These are phyloP conservation scores for Solanum hybrid DNA, from an alignment of 305 asterid species.

Conservation along the genomic window DNA sequence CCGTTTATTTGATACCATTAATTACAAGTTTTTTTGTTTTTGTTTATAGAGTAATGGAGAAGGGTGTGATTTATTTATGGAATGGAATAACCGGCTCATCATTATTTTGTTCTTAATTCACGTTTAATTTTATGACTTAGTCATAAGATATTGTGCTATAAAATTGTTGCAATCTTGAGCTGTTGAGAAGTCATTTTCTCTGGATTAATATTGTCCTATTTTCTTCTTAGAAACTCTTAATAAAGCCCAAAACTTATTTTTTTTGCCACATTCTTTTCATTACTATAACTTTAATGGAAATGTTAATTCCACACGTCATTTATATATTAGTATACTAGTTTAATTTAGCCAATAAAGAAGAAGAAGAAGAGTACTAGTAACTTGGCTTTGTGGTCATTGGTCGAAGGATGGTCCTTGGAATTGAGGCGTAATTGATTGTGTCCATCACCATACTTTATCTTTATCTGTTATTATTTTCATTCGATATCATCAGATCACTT, in stretches of 20 bases:
- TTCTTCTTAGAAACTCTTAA: neutral
- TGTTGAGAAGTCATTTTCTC: neutral
- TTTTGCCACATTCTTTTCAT: neutral
- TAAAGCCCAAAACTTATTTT: neutral
- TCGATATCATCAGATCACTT: neutral
- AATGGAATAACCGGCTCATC: neutral
- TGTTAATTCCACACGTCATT: neutral
- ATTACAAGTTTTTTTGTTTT: neutral
- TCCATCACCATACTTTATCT: neutral
- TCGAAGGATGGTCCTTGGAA: neutral
- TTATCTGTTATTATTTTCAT: neutral
- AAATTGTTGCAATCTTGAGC: neutral
- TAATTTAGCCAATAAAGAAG: neutral
- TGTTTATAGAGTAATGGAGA: neutral
- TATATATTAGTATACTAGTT: neutral
- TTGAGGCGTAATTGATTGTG: neutral
- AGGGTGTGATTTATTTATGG: neutral
- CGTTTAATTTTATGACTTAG: neutral
- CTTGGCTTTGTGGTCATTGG: neutral
- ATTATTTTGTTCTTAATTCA: neutral
- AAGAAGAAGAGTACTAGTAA: neutral
- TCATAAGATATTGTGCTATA: neutral
- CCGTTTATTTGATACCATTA: neutral
- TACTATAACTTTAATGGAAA: neutral
- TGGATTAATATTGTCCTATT: neutral